Percentiles rank a stretch among this genome's conserved stretches.
Conservation (phyloP, 2,329 filamentous ascomycete genomes). For the Graphium sp. region DNA sequence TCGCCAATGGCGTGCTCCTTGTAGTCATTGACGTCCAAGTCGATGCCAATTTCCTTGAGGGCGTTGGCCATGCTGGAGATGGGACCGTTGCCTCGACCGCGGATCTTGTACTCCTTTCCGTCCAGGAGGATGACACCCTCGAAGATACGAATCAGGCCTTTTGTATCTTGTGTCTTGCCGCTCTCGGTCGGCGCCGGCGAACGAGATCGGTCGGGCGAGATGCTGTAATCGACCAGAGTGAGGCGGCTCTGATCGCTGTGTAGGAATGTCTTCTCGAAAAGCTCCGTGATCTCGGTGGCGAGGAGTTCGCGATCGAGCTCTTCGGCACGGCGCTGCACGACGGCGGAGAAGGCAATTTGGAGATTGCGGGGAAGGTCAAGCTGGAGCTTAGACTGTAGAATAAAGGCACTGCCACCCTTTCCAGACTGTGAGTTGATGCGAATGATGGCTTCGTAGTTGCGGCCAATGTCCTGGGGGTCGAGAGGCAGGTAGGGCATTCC, state of each 20-base stretch:
- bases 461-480: constrained; percentile 82
- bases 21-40: constrained; percentile 85
- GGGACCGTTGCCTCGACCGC: constrained; percentile 73
- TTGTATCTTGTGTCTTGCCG: constrained; percentile 60
- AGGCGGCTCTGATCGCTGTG: constrained; percentile 73
- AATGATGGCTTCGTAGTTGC: constrained; percentile 92
- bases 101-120: constrained; percentile 59
- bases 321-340: constrained; percentile 74
- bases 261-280: constrained; percentile 85
- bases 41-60: constrained; percentile 60
- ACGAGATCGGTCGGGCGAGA: constrained; percentile 63
- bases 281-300: constrained; percentile 62
- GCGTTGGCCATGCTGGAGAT: constrained; percentile 80
- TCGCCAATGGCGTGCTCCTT: constrained; percentile 87
- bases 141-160: constrained; percentile 67
- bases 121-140: constrained; percentile 74
- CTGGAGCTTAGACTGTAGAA: constrained; percentile 75
- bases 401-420: constrained; percentile 89
- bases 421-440: constrained; percentile 96
- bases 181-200: constrained; percentile 53
- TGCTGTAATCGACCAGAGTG: constrained; percentile 78
- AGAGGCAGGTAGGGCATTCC: constrained; percentile 66
- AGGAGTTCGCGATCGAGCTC: constrained; percentile 68
- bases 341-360: constrained; percentile 76
- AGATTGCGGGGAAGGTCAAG: constrained; percentile 86